phyloP scores from a whole-genome alignment of 2,329 filamentous ascomycete genomes.

The Tolypocladium nubicola region DNA sequence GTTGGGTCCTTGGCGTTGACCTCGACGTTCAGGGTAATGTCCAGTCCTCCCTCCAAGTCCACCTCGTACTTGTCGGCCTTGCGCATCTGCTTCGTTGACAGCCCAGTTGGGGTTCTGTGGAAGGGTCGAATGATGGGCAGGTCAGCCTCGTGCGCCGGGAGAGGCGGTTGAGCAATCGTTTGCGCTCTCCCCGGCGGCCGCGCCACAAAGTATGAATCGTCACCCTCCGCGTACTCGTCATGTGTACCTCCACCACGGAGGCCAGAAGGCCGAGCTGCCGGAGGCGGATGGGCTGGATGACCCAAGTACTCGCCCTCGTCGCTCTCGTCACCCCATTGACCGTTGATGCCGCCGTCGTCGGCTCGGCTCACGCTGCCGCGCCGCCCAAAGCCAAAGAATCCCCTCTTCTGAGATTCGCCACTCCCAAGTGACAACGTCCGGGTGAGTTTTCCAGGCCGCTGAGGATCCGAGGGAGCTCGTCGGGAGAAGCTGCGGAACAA shows the following conservation, averaged over 20 bases:
- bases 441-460: slow-evolving; percentile 31
- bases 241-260: slow-evolving; percentile 30
- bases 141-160: slow-evolving; percentile 10
- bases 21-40: slow-evolving; percentile 84
- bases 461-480: slow-evolving; percentile 21
- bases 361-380: slow-evolving; percentile 27
- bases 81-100: slow-evolving; percentile 51
- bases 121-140: slow-evolving; percentile 31
- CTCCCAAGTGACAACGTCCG: slow-evolving; percentile 53
- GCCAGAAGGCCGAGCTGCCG: slow-evolving; percentile 16
- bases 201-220: slow-evolving; percentile 47
- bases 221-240: slow-evolving; percentile 42
- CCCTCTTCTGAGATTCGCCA: slow-evolving; percentile 34
- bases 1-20: slow-evolving; percentile 75
- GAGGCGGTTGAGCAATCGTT: slow-evolving; percentile 15
- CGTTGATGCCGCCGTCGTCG: slow-evolving; percentile 46
- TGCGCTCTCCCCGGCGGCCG: slow-evolving; percentile 21
- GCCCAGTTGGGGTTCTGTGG: slow-evolving; percentile 59
- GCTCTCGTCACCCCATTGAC: slow-evolving; percentile 37
- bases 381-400: slow-evolving; percentile 30
- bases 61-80: slow-evolving; percentile 47
- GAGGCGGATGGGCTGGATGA: slow-evolving; percentile 8
- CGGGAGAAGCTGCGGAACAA: slow-evolving; percentile 35
- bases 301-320: slow-evolving; percentile 24
- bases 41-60: slow-evolving; percentile 72